Evolutionary conservation across 345 rosid species (phyloP).

Genomic region (Murraya koenigii): DNA sequence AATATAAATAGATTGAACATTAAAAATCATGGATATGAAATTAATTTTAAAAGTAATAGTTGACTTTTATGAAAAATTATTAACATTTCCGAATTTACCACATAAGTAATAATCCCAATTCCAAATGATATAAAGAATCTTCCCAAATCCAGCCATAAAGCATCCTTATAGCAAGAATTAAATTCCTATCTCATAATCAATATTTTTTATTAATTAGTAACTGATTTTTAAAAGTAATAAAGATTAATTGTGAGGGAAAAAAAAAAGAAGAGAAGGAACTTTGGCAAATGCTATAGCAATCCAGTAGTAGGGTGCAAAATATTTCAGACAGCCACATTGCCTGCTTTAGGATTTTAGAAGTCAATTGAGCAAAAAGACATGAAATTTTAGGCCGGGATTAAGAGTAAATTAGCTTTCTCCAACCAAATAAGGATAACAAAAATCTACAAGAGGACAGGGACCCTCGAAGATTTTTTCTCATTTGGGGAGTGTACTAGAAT

Average conservation of each 20-base stretch:
- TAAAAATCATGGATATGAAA: not conserved
- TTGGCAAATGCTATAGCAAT: not conserved
- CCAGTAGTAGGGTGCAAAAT: conserved; percentile 24
- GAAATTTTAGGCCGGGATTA: too few species aligned
- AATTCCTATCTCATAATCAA: not conserved
- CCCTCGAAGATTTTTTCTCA: too few species aligned
- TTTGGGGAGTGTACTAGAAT: too few species aligned
- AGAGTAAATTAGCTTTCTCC: too few species aligned
- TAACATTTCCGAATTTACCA: conserved; percentile 25
- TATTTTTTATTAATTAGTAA: too few species aligned
- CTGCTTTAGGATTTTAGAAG: conserved; percentile 25
- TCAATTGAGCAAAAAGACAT: not conserved
- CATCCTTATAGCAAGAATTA: conserved; percentile 27
- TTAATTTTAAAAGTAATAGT: too few species aligned
- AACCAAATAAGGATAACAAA: too few species aligned
- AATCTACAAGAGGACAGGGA: too few species aligned
- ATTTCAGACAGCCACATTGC: conserved; percentile 44
- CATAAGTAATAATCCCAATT: conserved; percentile 37
- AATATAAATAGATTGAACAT: too few species aligned
- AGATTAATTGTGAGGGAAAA: not conserved
- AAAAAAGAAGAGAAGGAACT: not conserved
- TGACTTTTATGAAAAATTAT: too few species aligned
- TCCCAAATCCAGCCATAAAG: conserved; percentile 40
- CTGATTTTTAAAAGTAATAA: not conserved
- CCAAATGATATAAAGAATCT: conserved; percentile 41